Base-by-base conservation (phyloP, 2,329 filamentous ascomycete species). In the Leptographium flavum region DNA sequence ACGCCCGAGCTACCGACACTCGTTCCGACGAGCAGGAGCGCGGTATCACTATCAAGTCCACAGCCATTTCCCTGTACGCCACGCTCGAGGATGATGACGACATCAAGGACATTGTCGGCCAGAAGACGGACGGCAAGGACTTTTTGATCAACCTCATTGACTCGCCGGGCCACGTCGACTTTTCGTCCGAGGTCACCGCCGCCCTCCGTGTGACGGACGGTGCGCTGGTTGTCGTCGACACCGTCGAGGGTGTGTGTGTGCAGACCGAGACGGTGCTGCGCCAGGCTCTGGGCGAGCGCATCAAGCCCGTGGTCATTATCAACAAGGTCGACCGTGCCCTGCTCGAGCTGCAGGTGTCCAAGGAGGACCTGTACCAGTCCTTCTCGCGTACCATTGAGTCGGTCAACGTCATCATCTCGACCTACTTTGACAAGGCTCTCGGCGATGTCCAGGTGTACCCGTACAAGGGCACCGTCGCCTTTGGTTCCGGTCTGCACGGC, bases 81-180 rank as follows among this genome's bases (percentile, higher is more conserved):
- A 73, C 80, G 60, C 79, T 98, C 56, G 69, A 75, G 50, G 79
- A 84, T 57, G 71, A 76, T 41, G 90, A 95, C 49, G 92, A 96
- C 64, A 64, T 95, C 56, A 94, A 94, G 80, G 92, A 98, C 64
- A 87, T 96, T 57, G 82, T 83, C 56, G 79, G 81, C 66, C 78
- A 87, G 70, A 83, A 86, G 72, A 84, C 86, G 57, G 77, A 87
- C 53, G 92, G 92, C 69, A 83, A 82, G 68, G 87, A 94, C 67
- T 98, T 98, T 83, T 77, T 98, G 76, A 93, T 98, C 82, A 98
- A 98, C 83, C 79, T 98, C 71, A 98, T 98, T 68, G 92, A 98
- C 73, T 98, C 92, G 50, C 92, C 92, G 53, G 92, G 92, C 79
- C 92, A 98, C 90, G 92, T 98, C 74, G 92, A 98, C 74, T 98